Base-by-base conservation (phyloP, 768 basidiomycete species). In the Tulasnella sp. region DNA sequence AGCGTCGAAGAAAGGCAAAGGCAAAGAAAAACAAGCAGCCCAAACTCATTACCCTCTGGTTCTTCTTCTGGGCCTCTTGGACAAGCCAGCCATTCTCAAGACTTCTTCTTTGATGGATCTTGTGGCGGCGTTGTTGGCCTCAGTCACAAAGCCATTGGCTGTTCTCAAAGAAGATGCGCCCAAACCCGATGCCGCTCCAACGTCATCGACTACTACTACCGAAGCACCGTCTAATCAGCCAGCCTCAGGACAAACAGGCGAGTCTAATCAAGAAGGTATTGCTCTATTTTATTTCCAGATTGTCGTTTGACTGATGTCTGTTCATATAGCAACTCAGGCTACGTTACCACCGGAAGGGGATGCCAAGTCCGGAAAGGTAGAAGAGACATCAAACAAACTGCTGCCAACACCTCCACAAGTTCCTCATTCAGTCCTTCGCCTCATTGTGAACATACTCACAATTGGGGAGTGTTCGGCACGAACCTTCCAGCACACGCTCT, bases 361-460 rank as follows among this genome's bases (percentile, higher is more conserved):
- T 15, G 44, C 53, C 54, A 22, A 40, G 4, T 37, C 44, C 19
- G n/a, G 41, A n/a, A 20, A 55, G 16, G 45, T 46, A 16, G 47
- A 54, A 35, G 54, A 53, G 2, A n/a, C 50, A 13, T 34, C 58
- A 8, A 48, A 58, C 37, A 48, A 53, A 49, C 56, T 85, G 12
- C 67, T 88, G 12, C 71, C 80, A 9, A 76, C 73, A 46, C 79
- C 86, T 15, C 95, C 95, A 10, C 79, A 82, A 57, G 81, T 98
- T 53, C 89, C 92, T 5, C 77, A 84, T 45, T 64, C 77, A 3
- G 80, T 85, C n/a, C 72, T 98, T 22, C 81, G 86, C 32, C 76
- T 91, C 32, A 89, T 98, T 54, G 90, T 95, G 63, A 98, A 98
- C 65, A 90, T 98, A 58, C 71, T 99, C 56, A 96, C 95, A n/a